phyloP scores from a whole-genome alignment of 495 filamentous ascomycete genomes.

The Xanthoparmelia taractica region DNA sequence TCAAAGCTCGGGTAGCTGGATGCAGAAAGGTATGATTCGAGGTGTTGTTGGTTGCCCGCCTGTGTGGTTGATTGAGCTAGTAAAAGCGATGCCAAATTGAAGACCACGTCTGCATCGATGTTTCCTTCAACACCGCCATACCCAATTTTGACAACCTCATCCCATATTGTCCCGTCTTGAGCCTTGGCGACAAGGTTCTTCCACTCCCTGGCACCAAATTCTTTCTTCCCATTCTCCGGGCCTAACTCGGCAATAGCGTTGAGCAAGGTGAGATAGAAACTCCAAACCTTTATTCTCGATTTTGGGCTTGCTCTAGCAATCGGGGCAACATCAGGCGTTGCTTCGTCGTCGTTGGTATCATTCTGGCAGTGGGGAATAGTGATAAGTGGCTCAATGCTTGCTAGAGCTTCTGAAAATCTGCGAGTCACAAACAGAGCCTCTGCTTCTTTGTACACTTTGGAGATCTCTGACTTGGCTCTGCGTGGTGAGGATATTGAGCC shows the following conservation, averaged over 20 bases:
- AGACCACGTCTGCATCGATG: slow-evolving; percentile 90
- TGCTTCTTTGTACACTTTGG: slow-evolving; percentile 81
- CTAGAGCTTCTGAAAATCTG: slow-evolving; percentile 79
- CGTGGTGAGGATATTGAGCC: slow-evolving; percentile 48
- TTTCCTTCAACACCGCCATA: slow-evolving; percentile 81
- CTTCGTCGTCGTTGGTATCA: slow-evolving; percentile 33
- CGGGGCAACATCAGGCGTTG: slow-evolving; percentile 46
- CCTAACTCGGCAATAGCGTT: slow-evolving; percentile 85
- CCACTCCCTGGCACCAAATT: slow-evolving; percentile 81
- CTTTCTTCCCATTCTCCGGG: slow-evolving; percentile 78
- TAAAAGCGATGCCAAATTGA: slow-evolving; percentile 85
- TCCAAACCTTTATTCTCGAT: slow-evolving; percentile 91
- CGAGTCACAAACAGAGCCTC: slow-evolving; percentile 88
- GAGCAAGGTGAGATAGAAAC: slow-evolving; percentile 85
- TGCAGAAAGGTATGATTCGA: slow-evolving; percentile 85
- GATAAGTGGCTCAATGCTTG: slow-evolving; percentile 71
- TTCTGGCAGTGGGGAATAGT: slow-evolving; percentile 30
- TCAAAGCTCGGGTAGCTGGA: slow-evolving; percentile 62
- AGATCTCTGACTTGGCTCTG: slow-evolving; percentile 53
- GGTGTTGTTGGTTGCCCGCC: slow-evolving; percentile 69
- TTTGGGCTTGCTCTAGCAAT: slow-evolving; percentile 64
- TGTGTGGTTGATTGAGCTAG: slow-evolving; percentile 81
- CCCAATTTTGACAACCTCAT: slow-evolving; percentile 76
- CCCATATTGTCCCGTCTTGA: slow-evolving; percentile 82
- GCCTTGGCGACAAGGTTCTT: slow-evolving; percentile 69